Evolutionary conservation across 2,329 filamentous ascomycete species (phyloP).

Genomic region (Cordyceps fumosorosea): DNA sequence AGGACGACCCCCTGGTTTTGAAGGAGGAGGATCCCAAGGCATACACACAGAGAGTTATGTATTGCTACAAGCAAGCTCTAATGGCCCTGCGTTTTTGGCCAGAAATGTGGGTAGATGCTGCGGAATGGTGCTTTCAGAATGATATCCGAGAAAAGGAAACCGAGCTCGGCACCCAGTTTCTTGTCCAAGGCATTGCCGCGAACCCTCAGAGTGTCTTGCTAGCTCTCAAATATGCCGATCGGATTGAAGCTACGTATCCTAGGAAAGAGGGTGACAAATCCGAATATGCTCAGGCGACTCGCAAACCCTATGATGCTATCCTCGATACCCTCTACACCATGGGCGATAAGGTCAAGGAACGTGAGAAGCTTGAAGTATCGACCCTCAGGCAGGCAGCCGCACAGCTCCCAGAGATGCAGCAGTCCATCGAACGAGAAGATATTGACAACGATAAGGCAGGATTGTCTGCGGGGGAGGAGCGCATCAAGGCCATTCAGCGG

Average conservation of each 20-base stretch:
- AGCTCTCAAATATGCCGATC: slow-evolving; percentile 82
- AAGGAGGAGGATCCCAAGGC: slow-evolving; percentile 70
- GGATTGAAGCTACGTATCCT: slow-evolving; percentile 71
- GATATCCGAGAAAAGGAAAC: slow-evolving; percentile 56
- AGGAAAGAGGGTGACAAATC: slow-evolving; percentile 72
- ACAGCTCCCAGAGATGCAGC: slow-evolving; percentile 28
- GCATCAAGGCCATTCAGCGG: slow-evolving; percentile 55
- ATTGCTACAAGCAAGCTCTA: slow-evolving; percentile 87
- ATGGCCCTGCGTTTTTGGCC: slow-evolving; percentile 95
- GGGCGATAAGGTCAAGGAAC: slow-evolving; percentile 63
- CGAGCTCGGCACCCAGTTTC: slow-evolving; percentile 62
- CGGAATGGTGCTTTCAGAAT: slow-evolving; percentile 85
- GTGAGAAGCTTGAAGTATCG: slow-evolving; percentile 51
- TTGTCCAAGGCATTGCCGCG: slow-evolving; percentile 74
- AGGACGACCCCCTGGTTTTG: slow-evolving; percentile 81
- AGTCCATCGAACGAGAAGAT: slow-evolving; percentile 39
- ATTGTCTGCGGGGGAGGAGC: slow-evolving; percentile 56
- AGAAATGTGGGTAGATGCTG: slow-evolving; percentile 91
- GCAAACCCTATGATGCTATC: slow-evolving; percentile 76
- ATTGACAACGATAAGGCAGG: slow-evolving; percentile 41
- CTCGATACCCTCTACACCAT: slow-evolving; percentile 85
- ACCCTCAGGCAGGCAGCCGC: slow-evolving; percentile 49
- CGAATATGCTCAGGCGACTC: slow-evolving; percentile 69
- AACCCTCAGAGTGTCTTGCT: slow-evolving; percentile 92
- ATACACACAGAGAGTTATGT: slow-evolving; percentile 74